These are phyloP conservation scores for Conringia planisiliqua DNA, from an alignment of 345 rosid genomes.

Conservation along the genomic window DNA sequence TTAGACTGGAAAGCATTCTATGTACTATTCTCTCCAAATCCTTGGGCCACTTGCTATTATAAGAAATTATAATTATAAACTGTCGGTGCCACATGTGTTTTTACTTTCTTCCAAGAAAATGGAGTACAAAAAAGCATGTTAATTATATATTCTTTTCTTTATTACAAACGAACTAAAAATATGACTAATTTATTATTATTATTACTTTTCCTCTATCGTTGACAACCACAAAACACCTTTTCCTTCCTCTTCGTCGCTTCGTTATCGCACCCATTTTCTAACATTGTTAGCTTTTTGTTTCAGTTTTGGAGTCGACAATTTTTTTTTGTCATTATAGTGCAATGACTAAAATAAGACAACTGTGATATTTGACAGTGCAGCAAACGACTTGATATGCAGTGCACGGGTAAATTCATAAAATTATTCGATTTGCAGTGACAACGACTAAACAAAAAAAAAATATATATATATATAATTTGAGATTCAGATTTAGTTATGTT, in stretches of 20 bases:
- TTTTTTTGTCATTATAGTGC: not conserved
- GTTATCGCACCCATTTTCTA: not conserved
- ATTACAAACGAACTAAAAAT: not conserved
- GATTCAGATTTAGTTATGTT: not conserved
- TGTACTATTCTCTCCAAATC: constrained; percentile 7
- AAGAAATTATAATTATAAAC: not conserved
- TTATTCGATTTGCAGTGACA: constrained; percentile 1
- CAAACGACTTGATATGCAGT: not conserved
- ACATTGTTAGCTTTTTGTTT: not conserved
- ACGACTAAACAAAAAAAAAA: not conserved
- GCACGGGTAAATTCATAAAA: not conserved
- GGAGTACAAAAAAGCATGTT: not conserved
- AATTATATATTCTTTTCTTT: not conserved
- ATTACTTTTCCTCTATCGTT: not conserved
- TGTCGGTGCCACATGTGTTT: constrained; percentile 31
- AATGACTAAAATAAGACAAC: not conserved
- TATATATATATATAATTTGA: not conserved
- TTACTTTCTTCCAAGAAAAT: not conserved
- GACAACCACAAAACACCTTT: not conserved
- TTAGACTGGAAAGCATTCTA: not conserved
- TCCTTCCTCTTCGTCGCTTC: not conserved
- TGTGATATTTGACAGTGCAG: not conserved
- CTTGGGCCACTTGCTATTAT: constrained; percentile 12
- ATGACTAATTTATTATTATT: not conserved
- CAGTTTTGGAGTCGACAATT: not conserved